phyloP scores from a whole-genome alignment of 1,284 basidiomycete species.

The Melampsora americana region DNA sequence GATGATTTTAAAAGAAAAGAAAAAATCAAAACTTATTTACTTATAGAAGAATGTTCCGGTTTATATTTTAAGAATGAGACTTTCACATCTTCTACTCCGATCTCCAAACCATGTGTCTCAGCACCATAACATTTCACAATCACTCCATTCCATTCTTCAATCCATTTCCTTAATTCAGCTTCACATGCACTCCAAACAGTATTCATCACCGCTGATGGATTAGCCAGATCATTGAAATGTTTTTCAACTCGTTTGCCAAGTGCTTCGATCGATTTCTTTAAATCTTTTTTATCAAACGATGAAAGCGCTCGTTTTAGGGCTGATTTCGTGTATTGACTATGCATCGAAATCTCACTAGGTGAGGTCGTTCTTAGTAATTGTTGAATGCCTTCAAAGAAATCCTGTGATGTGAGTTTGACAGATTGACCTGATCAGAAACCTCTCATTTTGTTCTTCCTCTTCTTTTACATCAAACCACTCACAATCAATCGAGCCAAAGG shows the following conservation, averaged over 20 bases:
- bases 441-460: not conserved
- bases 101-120: slow-evolving; percentile 69
- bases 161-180: slow-evolving; percentile 70
- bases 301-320: slow-evolving; percentile 79
- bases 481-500: slow-evolving; percentile 85
- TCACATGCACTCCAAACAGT: slow-evolving; percentile 85
- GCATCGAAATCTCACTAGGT: slow-evolving; percentile 73
- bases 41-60: slow-evolving; percentile 12
- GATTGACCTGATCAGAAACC: not conserved
- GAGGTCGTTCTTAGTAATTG: slow-evolving; percentile 75
- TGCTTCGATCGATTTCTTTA: slow-evolving; percentile 75
- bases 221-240: slow-evolving; percentile 68
- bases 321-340: slow-evolving; percentile 71
- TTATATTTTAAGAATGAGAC: slow-evolving; percentile 59
- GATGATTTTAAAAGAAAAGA: no score
- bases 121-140: slow-evolving; percentile 69
- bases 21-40: no score
- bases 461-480: slow-evolving; percentile 52
- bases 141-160: slow-evolving; percentile 65
- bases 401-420: slow-evolving; percentile 59
- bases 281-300: slow-evolving; percentile 80
- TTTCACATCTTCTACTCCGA: slow-evolving; percentile 70
- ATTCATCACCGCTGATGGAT: slow-evolving; percentile 67
- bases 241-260: slow-evolving; percentile 90
- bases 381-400: slow-evolving; percentile 90